Evolutionary conservation across 352 stramenopile species (phyloP), one percentile per base, ranked within the genome.

Genomic region (Phytopythium mirpurense): DNA sequence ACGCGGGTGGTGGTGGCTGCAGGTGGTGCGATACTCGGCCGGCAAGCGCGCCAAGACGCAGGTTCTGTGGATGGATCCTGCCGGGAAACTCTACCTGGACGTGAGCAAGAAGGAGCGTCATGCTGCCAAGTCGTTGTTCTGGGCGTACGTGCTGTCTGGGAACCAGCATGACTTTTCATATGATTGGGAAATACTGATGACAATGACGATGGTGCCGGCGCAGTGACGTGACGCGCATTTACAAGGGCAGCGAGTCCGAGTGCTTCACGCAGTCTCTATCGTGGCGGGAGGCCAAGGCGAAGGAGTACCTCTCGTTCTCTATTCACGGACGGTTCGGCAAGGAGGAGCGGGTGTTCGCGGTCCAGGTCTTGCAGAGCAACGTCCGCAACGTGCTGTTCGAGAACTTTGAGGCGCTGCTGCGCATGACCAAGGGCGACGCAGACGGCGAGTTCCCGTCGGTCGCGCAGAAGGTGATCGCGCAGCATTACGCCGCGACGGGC

Each of bases 191-290:
- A n/a, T n/a, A n/a, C n/a, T n/a, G n/a, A n/a, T n/a, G n/a, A n/a
- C n/a, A 32, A 32, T 32, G 5, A 32, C 9, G 5, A 32, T 32
- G 5, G 29, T 32, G 29, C 9, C 29, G 29, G 5, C 5, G 5
- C 35, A 84, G 74, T 10, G 70, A 85, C 34, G 58, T 85, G 11
- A 71, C 74, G 19, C 54, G 59, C 24, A 51, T 82, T 7, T 59
- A 73, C 23, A 79, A 79, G 34, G 68, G 74, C 0, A 76, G 66
- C 57, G 67, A 65, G 2, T 60, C 63, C 14, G 60, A 74, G 46
- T 70, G 62, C 29, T 85, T 85, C 40, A 74, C 74, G 0, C 77
- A 78, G 40, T 85, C 70, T 3, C 57, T 70, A 47, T 82, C 70
- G 4, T 79, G 66, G 63, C 68, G 66, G n/a, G 74, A 82, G 24